Percentiles rank a stretch among this genome's conserved stretches.
Conservation (phyloP, 2,329 filamentous ascomycete genomes). For the Sclerotinia spermophila region DNA sequence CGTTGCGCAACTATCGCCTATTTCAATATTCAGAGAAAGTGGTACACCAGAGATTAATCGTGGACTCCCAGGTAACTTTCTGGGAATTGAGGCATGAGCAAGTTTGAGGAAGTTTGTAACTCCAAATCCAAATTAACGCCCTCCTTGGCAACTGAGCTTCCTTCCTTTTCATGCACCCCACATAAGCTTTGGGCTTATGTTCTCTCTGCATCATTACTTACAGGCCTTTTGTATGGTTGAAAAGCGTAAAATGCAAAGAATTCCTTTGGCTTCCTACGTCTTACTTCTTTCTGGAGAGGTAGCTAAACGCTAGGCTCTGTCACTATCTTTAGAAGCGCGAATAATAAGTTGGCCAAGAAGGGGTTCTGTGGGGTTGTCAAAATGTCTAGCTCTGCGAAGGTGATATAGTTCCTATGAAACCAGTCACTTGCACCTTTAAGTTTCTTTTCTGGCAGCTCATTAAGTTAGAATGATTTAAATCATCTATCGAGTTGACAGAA, state of each 20-base stretch:
- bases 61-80: not conserved
- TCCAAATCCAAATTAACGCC: not conserved
- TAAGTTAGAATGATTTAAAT: rapidly evolving
- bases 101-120: not conserved
- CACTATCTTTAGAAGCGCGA: not conserved
- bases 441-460: not conserved
- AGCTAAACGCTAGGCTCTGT: not conserved
- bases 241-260: rapidly evolving
- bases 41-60: not conserved
- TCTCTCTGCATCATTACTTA: no score
- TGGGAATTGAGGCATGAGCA: not conserved
- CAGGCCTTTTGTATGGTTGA: not conserved
- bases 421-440: not conserved
- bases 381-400: not conserved
- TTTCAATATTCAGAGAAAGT: no score
- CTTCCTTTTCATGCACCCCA: not conserved
- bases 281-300: not conserved
- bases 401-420: not conserved
- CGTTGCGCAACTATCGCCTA: no score
- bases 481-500: not conserved
- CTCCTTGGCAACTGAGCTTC: not conserved
- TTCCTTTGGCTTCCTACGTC: not conserved
- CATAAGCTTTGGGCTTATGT: no score
- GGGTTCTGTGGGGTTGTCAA: not conserved
- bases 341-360: not conserved